phyloP scores from a whole-genome alignment of 1,284 basidiomycete species.

The Pulveroboletus sp. region DNA sequence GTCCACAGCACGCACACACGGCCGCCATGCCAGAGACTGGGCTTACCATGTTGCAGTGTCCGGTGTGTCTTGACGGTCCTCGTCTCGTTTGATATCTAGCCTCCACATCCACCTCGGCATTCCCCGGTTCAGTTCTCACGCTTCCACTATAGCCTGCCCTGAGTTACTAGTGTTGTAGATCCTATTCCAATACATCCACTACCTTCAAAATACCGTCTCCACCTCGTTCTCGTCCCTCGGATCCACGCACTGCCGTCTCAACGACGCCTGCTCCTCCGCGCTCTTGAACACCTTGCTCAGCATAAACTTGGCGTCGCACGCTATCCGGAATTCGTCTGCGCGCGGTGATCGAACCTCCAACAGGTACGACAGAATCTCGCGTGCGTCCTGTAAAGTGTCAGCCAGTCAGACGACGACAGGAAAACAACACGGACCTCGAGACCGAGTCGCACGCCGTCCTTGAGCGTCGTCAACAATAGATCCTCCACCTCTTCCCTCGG shows the following conservation, averaged over 20 bases:
- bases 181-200: neutral
- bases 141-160: slow-evolving; percentile 27
- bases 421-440: slow-evolving; percentile 48
- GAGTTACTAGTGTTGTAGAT: neutral
- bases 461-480: slow-evolving; percentile 54
- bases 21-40: slow-evolving; percentile 5
- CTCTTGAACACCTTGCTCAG: slow-evolving; percentile 68
- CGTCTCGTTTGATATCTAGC: neutral
- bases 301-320: slow-evolving; percentile 54
- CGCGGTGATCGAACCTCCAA: slow-evolving; percentile 50
- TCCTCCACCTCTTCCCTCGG: slow-evolving; percentile 61
- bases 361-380: slow-evolving; percentile 50
- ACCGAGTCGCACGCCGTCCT: slow-evolving; percentile 46
- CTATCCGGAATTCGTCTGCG: slow-evolving; percentile 57
- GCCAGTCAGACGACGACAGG: neutral
- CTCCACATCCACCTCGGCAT: slow-evolving; percentile 21
- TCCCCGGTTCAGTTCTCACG: slow-evolving; percentile 29
- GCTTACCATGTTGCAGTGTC: slow-evolving; percentile 34
- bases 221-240: slow-evolving; percentile 28
- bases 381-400: slow-evolving; percentile 44
- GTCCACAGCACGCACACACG: neutral
- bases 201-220: slow-evolving; percentile 28
- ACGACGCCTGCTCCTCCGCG: slow-evolving; percentile 44
- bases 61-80: slow-evolving; percentile 25
- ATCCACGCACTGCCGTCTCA: slow-evolving; percentile 26